Evolutionary conservation across 129 eudicot species (phyloP), one percentile per base, ranked within the genome.

Genomic region (Artemisia argyi): DNA sequence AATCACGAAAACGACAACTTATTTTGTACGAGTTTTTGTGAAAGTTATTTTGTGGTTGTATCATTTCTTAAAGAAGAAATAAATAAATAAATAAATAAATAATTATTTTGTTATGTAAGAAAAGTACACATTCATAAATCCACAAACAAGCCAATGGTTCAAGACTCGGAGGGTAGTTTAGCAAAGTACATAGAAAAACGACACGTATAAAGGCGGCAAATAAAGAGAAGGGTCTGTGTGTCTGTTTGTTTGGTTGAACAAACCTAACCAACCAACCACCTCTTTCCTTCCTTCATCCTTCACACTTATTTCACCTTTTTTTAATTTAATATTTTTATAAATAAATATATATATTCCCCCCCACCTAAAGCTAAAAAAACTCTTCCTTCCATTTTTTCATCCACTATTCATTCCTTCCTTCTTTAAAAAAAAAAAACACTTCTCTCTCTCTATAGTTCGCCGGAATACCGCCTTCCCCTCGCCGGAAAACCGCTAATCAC

Each of bases 201-300:
- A 77, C 78, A 85, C 81, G 86, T 88, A 79, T 77, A 46, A 55
- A 78, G 78, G 70, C 86, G 79, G 87, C 87, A 78, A 78, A 71
- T 86, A 20, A 20, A 20, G 22, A 20, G 1, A 20, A 1, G 22
- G 22, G 22, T 20, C 0, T 1, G 0, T 20, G 0, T 3, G 30
- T 26, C 30, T 26, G 30, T 26, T 2, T 82, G 86, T 78, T 87
- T 90, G 89, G 97, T 87, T 85, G 86, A 87, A 91, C 91, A 71
- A 91, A 85, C 91, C 83, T 81, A 91, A 87, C 97, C 85, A 83
- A 87, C 95, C 72, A 90, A 87, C 97, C 85, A 83, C 87, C 95
- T 71, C 87, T 79, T 28, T 39, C 46, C 46, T 88, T 82, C 83
- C 82, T 79, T 79, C 82, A 67, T 39, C 74, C 74, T 86, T 86